Base-by-base conservation (phyloP, 2,329 filamentous ascomycete species). In the Claviceps humidiphila region DNA sequence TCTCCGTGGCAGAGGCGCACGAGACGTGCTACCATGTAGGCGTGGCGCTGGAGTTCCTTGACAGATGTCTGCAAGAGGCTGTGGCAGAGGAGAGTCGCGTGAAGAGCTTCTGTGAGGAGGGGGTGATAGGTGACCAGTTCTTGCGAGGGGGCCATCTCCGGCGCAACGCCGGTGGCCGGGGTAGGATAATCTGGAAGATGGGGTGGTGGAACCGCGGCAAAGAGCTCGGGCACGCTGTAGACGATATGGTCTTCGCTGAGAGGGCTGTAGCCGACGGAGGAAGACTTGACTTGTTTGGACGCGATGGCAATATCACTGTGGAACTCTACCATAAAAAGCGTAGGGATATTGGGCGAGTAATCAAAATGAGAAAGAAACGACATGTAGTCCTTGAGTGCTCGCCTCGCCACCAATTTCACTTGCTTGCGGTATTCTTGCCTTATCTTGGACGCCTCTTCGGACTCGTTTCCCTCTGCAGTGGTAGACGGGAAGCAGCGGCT, bases 21-120 rank as follows among this genome's bases (percentile, higher is more conserved):
- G 2, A 93, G 74, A 5, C 87, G 81, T 16, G 87, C 85, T 4
- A 85, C 87, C 77, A 90, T 93, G 70, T 89, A 77, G 0, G 87
- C 86, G 63, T 93, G 87, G 39, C 87, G 85, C 49, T 82, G 78
- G 38, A 90, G 77, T 64, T 93, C 87, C 59, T 85, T 88, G 11
- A 79, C 66, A 0, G 87, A 85, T 0, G 88, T 94, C 66, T 91
- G 87, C 7, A 87, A 69, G 9, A 94, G 78, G n/a, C 79, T 78
- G 66, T 94, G 88, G 58, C 83, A 85, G 42, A 94, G 77, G 8
- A 94, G 78, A 1, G 93, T 68, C 4, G 82, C 84, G 65, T 94
- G 87, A 0, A 94, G 75, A 1, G 85, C 85, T 58, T 94, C 88
- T 6, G 81, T 81, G 11, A 94, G 74, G 8, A 93, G 75, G 0